These are phyloP conservation scores for Vitis vinifera DNA, from an alignment of 164 flowering plant species.

Conservation along the genomic window ASM3070453v1 NC_081811.1:11274001-11274500, in stretches of 20 bases:
- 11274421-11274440: no score
- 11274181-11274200: background rate
- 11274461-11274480: no score
- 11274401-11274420: no score
- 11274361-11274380: no score
- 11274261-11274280: background rate
- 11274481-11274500: no score
- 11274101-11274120: background rate
- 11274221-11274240: background rate
- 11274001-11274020: background rate
- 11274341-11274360: no score
- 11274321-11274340: no score
- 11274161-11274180: background rate
- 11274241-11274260: background rate
- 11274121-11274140: background rate
- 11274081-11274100: background rate
- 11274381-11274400: no score
- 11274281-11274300: no score
- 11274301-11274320: no score
- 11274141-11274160: background rate
- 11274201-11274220: background rate
- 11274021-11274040: background rate
- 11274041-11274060: background rate
- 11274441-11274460: no score
- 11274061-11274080: background rate